Evolutionary conservation across 331 rosid genomes (phyloP), one percentile per base, ranked within the genome.

Genomic region (Saraca asoca): DNA sequence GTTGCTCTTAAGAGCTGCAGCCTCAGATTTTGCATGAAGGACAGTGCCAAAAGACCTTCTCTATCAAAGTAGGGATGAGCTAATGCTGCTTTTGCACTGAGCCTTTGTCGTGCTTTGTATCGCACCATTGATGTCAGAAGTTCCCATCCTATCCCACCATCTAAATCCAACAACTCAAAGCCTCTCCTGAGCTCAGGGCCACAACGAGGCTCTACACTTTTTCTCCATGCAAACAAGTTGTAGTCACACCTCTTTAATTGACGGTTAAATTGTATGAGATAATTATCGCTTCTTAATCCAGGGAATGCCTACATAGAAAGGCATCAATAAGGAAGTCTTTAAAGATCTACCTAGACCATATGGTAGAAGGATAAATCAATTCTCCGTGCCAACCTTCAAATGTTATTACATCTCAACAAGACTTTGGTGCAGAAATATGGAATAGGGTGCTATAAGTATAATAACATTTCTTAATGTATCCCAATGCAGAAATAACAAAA

Each of bases 61-160:
- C 81, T 83, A 70, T 74, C 88, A 53, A 90, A 88, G 82, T 87
- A 93, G 33, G 98, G 98, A 82, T 86, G 95, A 51, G 98, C 91
- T 54, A 90, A 77, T 44, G 91, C 97, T 5, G 81, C 83, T 80
- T 93, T 93, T 31, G 98, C 98, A 52, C 98, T 90, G 63, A 83
- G 87, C 68, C 98, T 80, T 77, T 90, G 86, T 56, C 92, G 69
- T 69, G 98, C 89, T 74, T 83, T 86, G 80, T 80, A 90, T 48
- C 97, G 81, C 29, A 86, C 96, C 98, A 93, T 93, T 14, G 96
- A 90, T 12, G 83, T 93, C 58, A 90, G 70, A 35, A 93, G 96
- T 68, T 93, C 98, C 98, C 98, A 90, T 66, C 98, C 96, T 13
- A 79, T 80, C 68, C 96, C 97, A 37, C 89, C 98, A 75, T 87